A percentile compares a stretch with the other conserved stretches of the same genome.
Conservation (phyloP, 2,329 filamentous ascomycete genomes). For the Colletotrichum viniferum region DNA sequence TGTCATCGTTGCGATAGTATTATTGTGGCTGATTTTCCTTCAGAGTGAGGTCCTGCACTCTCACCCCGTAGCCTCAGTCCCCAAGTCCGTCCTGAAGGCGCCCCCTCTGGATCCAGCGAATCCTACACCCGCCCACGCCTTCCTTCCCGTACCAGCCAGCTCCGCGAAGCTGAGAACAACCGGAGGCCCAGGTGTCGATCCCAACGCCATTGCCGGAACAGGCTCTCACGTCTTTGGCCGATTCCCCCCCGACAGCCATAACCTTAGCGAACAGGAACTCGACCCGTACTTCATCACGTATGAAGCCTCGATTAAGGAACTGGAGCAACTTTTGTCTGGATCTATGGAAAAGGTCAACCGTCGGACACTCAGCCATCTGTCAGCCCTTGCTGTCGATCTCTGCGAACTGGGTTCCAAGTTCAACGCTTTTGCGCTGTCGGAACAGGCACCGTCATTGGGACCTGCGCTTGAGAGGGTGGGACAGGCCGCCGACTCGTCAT, state of each 20-base stretch:
- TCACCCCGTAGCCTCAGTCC: constrained; percentile 86
- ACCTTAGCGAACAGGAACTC: constrained; percentile 84
- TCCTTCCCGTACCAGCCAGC: constrained; percentile 81
- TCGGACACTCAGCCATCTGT: constrained; percentile 83
- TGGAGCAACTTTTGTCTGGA: constrained; percentile 86
- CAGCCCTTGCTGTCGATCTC: constrained; percentile 82
- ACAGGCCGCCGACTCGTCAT: constrained; percentile 93
- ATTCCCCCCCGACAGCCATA: constrained; percentile 80
- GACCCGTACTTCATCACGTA: constrained; percentile 97
- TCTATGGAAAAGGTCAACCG: constrained; percentile 98
- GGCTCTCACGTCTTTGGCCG: constrained; percentile 70
- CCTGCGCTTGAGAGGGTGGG: constrained; percentile 93
- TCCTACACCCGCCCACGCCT: constrained; percentile 83
- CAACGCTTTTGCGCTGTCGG: constrained; percentile 95
- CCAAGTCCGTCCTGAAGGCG: constrained; percentile 92
- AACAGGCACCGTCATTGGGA: constrained; percentile 85
- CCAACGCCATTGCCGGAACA: constrained; percentile 38
- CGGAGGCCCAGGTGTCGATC: constrained; percentile 28
- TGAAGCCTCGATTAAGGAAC: constrained; percentile 87
- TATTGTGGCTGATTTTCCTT: constrained; percentile 27
- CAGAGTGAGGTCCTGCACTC: constrained; percentile 95
- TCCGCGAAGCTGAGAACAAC: constrained; percentile 83
- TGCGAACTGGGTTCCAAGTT: constrained; percentile 94
- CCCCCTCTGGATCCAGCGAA: constrained; percentile 97
- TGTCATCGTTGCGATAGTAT: background rate